phyloP scores from a whole-genome alignment of 1,139 yeast species.

The Hansenula lynferdii region DNA sequence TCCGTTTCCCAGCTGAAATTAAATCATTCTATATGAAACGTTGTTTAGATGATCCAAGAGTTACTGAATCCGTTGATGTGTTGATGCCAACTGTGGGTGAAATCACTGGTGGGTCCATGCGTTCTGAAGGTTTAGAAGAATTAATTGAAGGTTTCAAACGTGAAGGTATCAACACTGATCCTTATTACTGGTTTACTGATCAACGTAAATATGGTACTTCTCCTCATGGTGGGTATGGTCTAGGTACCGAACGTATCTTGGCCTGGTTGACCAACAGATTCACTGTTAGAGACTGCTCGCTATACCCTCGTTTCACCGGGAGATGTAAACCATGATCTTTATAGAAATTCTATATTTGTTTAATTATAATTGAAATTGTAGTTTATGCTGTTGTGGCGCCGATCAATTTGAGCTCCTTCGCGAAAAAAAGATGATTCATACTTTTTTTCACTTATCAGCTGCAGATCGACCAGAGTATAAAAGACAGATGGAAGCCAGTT shows the following conservation, averaged over 20 bases:
- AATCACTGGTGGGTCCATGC: conserved; percentile 98
- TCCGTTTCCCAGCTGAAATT: conserved; percentile 93
- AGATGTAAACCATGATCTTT: conserved; percentile 81
- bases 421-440: neutral
- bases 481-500: neutral
- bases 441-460: neutral
- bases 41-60: conserved; percentile 85
- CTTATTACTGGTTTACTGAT: conserved; percentile 94
- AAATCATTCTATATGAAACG: conserved; percentile 98
- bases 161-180: conserved; percentile 75
- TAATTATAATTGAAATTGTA: neutral
- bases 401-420: no score
- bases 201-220: conserved; percentile 96
- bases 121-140: conserved; percentile 80
- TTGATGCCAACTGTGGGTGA: conserved; percentile 99
- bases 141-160: conserved; percentile 86
- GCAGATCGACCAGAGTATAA: neutral
- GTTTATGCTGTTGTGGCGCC: no score
- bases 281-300: conserved; percentile 96
- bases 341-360: neutral
- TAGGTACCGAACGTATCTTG: conserved; percentile 95
- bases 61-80: conserved; percentile 96
- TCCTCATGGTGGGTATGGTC: conserved; percentile 99
- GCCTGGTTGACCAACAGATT: conserved; percentile 98
- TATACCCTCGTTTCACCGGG: conserved; percentile 97